Base-by-base conservation (phyloP, 345 rosid species). In the Brassica nigra region DNA sequence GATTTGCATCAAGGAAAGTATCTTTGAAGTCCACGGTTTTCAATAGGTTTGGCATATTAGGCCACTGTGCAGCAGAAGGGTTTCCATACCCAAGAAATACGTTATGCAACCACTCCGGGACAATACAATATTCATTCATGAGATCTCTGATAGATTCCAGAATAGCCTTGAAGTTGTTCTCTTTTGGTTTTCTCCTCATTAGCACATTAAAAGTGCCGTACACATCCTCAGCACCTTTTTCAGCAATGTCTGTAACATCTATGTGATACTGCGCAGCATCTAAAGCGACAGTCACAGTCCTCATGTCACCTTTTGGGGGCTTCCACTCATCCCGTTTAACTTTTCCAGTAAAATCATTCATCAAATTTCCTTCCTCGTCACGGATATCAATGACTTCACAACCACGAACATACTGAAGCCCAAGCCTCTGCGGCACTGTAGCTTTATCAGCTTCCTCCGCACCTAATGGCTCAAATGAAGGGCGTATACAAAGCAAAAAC, bases 31-130 rank as follows among this genome's bases (percentile, higher is more conserved):
- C 98, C 27, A 91, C 99, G 4, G 78, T 84, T 80, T 95, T 86
- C 61, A 95, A 90, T 64, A 93, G 90, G 81, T 95, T 89, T 29
- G 97, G 99, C 99, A 95, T 95, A 81, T 95, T 95, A 72, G 88
- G 88, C 99, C 99, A 95, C 75, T 95, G 99, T 47, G 99, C 99
- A 47, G 97, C 97, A 85, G 99, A 93, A 76, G 99, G 99, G 84
- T 95, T 86, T 30, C 99, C 99, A 84, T 95, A 95, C 47, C 99
- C 99, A 82, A 95, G 89, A 85, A 95, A 95, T 75, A 93, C 76
- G 74, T 93, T 91, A 81, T 93, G 98, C 89, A 95, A 78, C 99
- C 99, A 95, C 36, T 93, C 97, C 74, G 99, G 99, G 76, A 95
- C 99, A 77, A 95, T 90, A 84, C 98, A 95, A 71, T 90, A 95